A percentile compares a stretch with the other conserved stretches of the same genome.
Evolutionary conservation across 306 rosid genomes (phyloP).

Genomic region (Cucumis melo): DNA sequence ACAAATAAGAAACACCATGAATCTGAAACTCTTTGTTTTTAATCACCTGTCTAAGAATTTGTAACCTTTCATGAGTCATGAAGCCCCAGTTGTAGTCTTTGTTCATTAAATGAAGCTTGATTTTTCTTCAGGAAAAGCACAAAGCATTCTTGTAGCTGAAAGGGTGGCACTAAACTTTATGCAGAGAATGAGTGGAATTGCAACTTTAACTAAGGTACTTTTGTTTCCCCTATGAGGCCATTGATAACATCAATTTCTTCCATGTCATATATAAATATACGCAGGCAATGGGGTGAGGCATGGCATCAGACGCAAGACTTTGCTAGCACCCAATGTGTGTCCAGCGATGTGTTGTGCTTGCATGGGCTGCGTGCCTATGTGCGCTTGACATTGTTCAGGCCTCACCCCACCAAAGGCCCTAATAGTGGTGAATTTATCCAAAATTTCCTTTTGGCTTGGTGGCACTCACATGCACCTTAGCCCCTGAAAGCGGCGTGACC

Average conservation of each 20-base stretch:
- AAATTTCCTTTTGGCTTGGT: no score
- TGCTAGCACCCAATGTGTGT: background rate
- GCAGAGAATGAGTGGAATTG: slow-evolving; percentile 98
- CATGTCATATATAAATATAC: background rate
- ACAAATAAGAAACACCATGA: no score
- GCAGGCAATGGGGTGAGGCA: background rate
- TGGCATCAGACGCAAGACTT: background rate
- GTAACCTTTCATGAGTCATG: no score
- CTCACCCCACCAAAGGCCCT: background rate
- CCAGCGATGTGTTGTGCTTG: background rate
- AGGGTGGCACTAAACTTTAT: slow-evolving; percentile 83
- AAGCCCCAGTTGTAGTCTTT: no score
- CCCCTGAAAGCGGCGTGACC: no score
- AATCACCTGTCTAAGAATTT: no score
- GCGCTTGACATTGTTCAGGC: background rate
- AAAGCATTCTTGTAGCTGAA: slow-evolving; percentile 72
- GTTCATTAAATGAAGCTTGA: no score
- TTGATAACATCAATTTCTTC: background rate
- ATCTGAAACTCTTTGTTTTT: no score
- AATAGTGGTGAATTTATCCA: no score
- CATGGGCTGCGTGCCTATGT: background rate
- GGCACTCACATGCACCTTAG: no score
- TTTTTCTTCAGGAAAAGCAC: slow-evolving; percentile 48
- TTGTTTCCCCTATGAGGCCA: slow-evolving; percentile 5
- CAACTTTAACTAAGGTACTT: slow-evolving; percentile 72